Evolutionary conservation across 2,329 filamentous ascomycete genomes (phyloP), one percentile per base, ranked within the genome.

Genomic region (Apiospora koreana): DNA sequence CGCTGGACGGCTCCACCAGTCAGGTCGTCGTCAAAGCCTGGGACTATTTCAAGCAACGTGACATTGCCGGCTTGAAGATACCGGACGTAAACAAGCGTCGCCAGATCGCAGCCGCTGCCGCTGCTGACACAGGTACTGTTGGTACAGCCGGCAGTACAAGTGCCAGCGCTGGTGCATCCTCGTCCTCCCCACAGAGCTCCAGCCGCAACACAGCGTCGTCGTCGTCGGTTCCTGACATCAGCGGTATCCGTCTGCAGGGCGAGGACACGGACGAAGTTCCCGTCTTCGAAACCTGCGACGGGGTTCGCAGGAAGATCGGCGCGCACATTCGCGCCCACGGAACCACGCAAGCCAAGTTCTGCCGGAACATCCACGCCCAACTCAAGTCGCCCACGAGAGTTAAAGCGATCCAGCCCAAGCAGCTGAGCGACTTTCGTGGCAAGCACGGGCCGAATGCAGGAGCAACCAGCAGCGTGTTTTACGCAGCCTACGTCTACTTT

Each of bases 211-310:
- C 23, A 31, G 23, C n/a, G n/a, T n/a, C 69, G 16, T 35, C 14
- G 31, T 28, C 69, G 12, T 28, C 14, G 25, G 68, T 74, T 38
- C 78, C 78, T 21, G 80, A 84, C 68, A 76, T 86, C 23, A 79
- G 77, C 58, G 72, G 71, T 14, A 77, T 89, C 42, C 45, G 76
- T 9, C 80, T 90, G 0, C 74, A 79, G 0, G 85, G 85, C 75
- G 83, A 84, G 38, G 78, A 80, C n/a, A 76, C 76, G 0, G 82
- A 83, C 45, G 70, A 69, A 0, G 86, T 89, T 3, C 75, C 77
- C 0, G 79, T 90, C 12, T 89, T 81, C 75, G 87, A 91, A 73
- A 86, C 84, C 7, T 91, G 88, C 78, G 86, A 90, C 75, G 85
- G 86, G 68, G 76, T 90, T 35, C 84, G 88, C 38, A 81, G 78